These are phyloP conservation scores for Millerago galiae DNA, from an alignment of 805 yeast genomes.

Conservation along the genomic window DNA sequence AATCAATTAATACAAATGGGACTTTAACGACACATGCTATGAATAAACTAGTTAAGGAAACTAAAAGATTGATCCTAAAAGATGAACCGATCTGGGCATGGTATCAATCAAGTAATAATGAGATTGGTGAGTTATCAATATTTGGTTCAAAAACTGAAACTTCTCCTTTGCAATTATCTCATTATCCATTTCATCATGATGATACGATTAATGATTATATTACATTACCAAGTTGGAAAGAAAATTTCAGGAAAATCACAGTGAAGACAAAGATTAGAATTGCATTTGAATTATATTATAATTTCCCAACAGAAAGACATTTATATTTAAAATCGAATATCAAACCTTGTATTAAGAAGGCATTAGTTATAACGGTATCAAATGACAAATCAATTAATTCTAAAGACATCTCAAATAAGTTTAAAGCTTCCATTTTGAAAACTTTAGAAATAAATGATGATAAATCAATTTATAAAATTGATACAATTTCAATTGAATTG, in stretches of 20 bases:
- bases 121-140: constrained; percentile 17
- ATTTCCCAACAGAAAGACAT: constrained; percentile 30
- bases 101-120: constrained; percentile 12
- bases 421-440: not conserved
- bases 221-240: not conserved
- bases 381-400: not conserved
- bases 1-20: not conserved
- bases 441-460: not conserved
- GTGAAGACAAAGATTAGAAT: constrained; percentile 28
- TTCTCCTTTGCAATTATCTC: constrained; percentile 13
- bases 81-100: constrained; percentile 22
- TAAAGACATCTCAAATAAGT: not conserved
- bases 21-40: constrained; percentile 1
- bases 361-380: not conserved
- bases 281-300: constrained; percentile 31
- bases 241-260: constrained; percentile 26
- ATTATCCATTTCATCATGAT: constrained; percentile 11
- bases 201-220: not conserved
- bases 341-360: not conserved
- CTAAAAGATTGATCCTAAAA: constrained; percentile 13
- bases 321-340: constrained; percentile 27
- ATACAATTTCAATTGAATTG: constrained; percentile 27
- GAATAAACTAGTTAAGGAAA: constrained; percentile 14
- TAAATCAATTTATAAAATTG: not conserved
- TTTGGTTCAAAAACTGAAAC: constrained; percentile 19